Evolutionary conservation across 768 basidiomycete genomes (phyloP).

Genomic region (Pleurotus djamor): DNA sequence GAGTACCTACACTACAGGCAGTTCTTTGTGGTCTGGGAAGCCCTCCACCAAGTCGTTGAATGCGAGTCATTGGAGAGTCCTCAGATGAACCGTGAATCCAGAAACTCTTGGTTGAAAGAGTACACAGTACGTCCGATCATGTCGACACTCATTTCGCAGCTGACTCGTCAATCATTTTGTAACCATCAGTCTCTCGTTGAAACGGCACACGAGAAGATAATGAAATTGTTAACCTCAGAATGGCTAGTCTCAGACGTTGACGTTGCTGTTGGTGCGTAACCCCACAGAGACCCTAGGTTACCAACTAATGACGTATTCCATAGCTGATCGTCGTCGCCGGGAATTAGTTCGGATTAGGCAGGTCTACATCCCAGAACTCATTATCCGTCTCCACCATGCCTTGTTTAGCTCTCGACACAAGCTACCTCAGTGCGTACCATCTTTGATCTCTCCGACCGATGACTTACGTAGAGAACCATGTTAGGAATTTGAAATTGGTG

Average conservation of each 20-base stretch:
- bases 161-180: background rate
- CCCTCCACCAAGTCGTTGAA: conserved; percentile 58
- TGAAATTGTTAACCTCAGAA: conserved; percentile 72
- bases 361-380: conserved; percentile 86
- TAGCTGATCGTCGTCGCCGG: conserved; percentile 51
- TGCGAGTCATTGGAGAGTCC: conserved; percentile 56
- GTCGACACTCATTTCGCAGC: background rate
- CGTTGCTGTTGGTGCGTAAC: conserved; percentile 17
- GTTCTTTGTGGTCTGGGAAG: conserved; percentile 76
- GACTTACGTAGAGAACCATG: too few relatives aligned
- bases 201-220: conserved; percentile 59
- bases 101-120: conserved; percentile 58
- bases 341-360: conserved; percentile 84
- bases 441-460: too few relatives aligned
- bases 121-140: conserved; percentile 45
- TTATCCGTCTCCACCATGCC: conserved; percentile 79
- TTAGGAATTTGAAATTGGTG: conserved; percentile 73
- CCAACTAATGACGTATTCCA: background rate
- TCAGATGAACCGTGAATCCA: conserved; percentile 57
- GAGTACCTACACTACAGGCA: conserved; percentile 80
- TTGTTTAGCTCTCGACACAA: conserved; percentile 61
- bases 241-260: conserved; percentile 68
- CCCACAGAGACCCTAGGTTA: background rate
- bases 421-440: conserved; percentile 61
- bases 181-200: conserved; percentile 53